Evolutionary conservation across 768 basidiomycete genomes (phyloP).

Genomic region (Mrakia frigida): DNA sequence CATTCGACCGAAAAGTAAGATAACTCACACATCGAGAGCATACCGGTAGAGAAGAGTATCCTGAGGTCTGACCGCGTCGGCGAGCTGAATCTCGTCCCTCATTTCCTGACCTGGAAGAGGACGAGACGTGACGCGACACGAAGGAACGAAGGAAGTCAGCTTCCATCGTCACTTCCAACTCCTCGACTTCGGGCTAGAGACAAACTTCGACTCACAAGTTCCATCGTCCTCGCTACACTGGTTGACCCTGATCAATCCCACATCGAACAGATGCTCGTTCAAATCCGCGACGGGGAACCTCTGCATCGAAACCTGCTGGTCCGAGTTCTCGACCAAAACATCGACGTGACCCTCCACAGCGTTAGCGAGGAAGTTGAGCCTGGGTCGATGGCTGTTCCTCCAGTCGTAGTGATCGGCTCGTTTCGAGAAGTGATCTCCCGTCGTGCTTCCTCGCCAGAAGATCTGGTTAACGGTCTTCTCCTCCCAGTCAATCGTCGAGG

Average conservation of each 20-base stretch:
- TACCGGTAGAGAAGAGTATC: background rate
- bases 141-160: too few relatives aligned
- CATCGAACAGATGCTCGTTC: conserved; percentile 23
- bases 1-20: background rate
- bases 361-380: conserved; percentile 15
- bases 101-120: background rate
- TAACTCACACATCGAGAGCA: background rate
- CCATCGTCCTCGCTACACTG: conserved; percentile 24
- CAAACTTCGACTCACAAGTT: conserved; percentile 18
- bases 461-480: conserved; percentile 14
- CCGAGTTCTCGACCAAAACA: background rate
- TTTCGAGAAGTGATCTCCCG: conserved; percentile 15
- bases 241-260: conserved; percentile 13
- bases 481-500: background rate
- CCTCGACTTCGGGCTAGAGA: too few relatives aligned
- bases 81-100: background rate
- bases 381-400: conserved; percentile 14
- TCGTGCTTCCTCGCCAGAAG: conserved; percentile 29
- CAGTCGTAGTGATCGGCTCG: conserved; percentile 17
- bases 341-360: background rate
- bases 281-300: background rate
- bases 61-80: background rate
- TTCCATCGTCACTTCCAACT: too few relatives aligned
- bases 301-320: background rate
- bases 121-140: too few relatives aligned